These are phyloP conservation scores for Eutrema salsugineum DNA, from an alignment of 441 rosid species.

Conservation along the genomic window DNA sequence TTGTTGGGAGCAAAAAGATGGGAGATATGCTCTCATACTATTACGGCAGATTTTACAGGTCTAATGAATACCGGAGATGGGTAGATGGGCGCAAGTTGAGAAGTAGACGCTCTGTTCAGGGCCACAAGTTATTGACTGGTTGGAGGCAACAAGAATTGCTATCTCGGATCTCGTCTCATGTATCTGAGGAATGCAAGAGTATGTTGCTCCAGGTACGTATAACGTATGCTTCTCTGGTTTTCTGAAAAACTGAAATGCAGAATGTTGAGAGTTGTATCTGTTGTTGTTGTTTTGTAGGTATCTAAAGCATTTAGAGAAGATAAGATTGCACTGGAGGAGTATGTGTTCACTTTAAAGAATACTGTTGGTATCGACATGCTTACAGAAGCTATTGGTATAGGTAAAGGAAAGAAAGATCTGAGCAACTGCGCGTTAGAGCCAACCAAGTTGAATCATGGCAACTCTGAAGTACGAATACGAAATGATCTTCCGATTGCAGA, in stretches of 20 bases:
- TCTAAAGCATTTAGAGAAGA: constrained; percentile 58
- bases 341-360: constrained; percentile 51
- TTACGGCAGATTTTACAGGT: constrained; percentile 71
- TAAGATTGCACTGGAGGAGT: constrained; percentile 59
- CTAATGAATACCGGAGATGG: constrained; percentile 62
- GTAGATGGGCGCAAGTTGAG: constrained; percentile 56
- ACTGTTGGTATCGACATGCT: constrained; percentile 45
- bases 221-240: constrained; percentile 1
- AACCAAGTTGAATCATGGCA: constrained; percentile 39
- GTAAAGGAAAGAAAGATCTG: constrained; percentile 79
- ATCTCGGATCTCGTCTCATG: constrained; percentile 47
- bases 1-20: constrained; percentile 54
- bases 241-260: constrained; percentile 2
- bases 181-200: constrained; percentile 55
- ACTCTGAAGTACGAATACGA: constrained; percentile 58
- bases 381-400: constrained; percentile 67
- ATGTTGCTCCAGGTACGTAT: constrained; percentile 56
- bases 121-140: constrained; percentile 69
- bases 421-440: constrained; percentile 58
- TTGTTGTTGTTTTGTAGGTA: constrained; percentile 37
- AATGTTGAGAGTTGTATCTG: constrained; percentile 1
- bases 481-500: constrained; percentile 67
- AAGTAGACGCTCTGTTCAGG: constrained; percentile 47
- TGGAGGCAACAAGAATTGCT: constrained; percentile 73
- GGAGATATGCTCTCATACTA: constrained; percentile 67